A percentile compares a stretch with the other conserved stretches of the same genome.
These are phyloP conservation scores for Coelastrella sp. DNA, from an alignment of 139 green algal species.

Conservation along the genomic window DNA sequence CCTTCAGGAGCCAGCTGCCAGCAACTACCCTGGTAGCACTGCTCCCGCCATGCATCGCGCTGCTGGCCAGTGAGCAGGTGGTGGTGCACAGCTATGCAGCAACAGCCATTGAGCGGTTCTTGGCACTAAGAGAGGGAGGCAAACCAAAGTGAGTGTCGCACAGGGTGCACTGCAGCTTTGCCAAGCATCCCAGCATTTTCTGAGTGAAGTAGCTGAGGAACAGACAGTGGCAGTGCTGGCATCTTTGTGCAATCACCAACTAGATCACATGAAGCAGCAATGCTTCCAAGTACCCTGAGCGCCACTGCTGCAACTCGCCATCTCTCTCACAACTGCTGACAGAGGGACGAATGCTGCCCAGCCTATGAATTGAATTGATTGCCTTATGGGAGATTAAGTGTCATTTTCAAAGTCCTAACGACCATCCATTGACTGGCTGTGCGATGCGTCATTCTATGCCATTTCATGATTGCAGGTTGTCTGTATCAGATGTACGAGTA, in stretches of 20 bases:
- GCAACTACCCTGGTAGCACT: slow-evolving; percentile 66
- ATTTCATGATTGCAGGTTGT: background rate
- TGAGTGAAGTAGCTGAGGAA: no score
- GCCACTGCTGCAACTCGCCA: no score
- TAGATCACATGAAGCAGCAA: no score
- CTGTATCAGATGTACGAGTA: slow-evolving; percentile 75
- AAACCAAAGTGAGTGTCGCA: slow-evolving; percentile 30
- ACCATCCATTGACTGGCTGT: no score
- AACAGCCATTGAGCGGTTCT: slow-evolving; percentile 89
- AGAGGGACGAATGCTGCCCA: no score
- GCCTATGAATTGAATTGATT: no score
- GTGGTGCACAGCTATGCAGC: slow-evolving; percentile 99
- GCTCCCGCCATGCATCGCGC: slow-evolving; percentile 67
- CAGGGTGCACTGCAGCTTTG: background rate
- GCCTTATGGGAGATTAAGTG: no score
- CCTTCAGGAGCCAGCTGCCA: slow-evolving; percentile 88
- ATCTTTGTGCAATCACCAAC: no score
- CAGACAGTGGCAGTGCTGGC: no score
- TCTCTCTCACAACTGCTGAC: no score
- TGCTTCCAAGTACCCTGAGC: no score
- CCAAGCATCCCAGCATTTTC: background rate
- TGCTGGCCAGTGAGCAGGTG: slow-evolving; percentile 81
- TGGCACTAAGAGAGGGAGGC: slow-evolving; percentile 74
- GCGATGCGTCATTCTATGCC: background rate
- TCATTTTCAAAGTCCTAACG: no score